Conservation (phyloP, 768 basidiomycete species). For the Collybia mongolica region DNA sequence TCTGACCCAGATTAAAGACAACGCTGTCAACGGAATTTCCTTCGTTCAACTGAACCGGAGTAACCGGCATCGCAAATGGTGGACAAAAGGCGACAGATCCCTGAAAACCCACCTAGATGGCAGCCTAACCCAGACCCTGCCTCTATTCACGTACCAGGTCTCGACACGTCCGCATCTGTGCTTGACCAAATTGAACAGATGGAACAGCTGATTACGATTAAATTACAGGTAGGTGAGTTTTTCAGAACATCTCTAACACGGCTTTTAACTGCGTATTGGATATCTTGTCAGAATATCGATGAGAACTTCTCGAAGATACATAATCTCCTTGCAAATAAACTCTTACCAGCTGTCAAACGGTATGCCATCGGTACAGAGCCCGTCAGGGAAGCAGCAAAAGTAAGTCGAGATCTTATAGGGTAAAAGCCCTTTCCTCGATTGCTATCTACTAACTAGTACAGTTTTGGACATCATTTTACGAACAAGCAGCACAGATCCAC, state of each 20-base stretch:
- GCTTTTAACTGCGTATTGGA: constrained; percentile 1
- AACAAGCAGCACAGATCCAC: constrained; percentile 86
- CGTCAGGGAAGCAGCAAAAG: constrained; percentile 88
- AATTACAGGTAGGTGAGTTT: constrained; percentile 65
- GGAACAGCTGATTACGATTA: constrained; percentile 91
- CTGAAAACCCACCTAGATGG: constrained; percentile 68
- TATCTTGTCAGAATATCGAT: constrained; percentile 70
- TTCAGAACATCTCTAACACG: background rate
- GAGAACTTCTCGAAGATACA: constrained; percentile 92
- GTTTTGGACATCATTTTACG: constrained; percentile 98
- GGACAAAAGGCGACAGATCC: constrained; percentile 35
- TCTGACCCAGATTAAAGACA: background rate
- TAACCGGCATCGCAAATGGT: constrained; percentile 34
- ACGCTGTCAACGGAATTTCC: background rate
- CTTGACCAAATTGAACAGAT: constrained; percentile 92
- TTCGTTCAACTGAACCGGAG: background rate
- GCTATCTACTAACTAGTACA: constrained; percentile 23
- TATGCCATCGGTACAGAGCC: constrained; percentile 87
- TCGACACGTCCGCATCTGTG: constrained; percentile 66
- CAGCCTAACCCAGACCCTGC: constrained; percentile 61
- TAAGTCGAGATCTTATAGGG: constrained; percentile 30
- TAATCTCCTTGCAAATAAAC: constrained; percentile 71
- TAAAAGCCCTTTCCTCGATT: background rate
- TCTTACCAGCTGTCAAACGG: constrained; percentile 87
- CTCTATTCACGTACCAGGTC: constrained; percentile 66